Evolutionary conservation across 2,329 filamentous ascomycete genomes (phyloP), one percentile per base, ranked within the genome.

Genomic region (Fusarium burgessii): DNA sequence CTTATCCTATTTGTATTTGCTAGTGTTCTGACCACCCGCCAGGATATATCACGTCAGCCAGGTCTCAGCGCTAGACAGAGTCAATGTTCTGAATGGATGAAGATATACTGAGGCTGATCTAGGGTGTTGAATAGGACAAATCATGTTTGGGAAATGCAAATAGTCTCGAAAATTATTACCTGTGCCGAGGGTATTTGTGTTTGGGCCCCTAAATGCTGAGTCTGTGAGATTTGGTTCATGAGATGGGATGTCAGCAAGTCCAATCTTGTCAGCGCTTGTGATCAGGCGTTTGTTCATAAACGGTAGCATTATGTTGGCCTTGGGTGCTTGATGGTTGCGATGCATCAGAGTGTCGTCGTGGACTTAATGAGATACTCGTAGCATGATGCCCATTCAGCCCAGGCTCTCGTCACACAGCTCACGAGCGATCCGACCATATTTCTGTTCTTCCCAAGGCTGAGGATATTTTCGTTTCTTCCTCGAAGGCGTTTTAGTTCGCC

Each of bases 11-110:
- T 33, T 46, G 18, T 32, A 17, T 25, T 29, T 20, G 18, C 32
- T 46, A 17, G 33, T 25, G 10, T 52, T 59, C 54, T 38, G 23
- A 47, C 41, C 33, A 51, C 40, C 52, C 20, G 15, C 12, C 5
- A 7, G 13, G 14, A 36, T 29, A 33, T 50, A 50, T 54, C 43
- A 61, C 61, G 61, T 58, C 58, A 65, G 68, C 68, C n/a, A 23
- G 38, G 35, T 36, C 68, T 71, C 68, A 65, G 68, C 68, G 6
- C 68, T 72, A 69, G 23, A 32, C 25, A 42, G 13, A 38, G 32
- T 7, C 11, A 35, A 35, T 20, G 17, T 27, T 20, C 17, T 56
- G 51, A 52, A 57, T 68, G 27, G 57, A 17, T 12, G 12, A 7
- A 11, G 9, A 14, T 13, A 6, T 17, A 23, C 6, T 33, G 23